phyloP scores from a whole-genome alignment of 768 basidiomycete species.

The Cystobasidium ongulense region DNA sequence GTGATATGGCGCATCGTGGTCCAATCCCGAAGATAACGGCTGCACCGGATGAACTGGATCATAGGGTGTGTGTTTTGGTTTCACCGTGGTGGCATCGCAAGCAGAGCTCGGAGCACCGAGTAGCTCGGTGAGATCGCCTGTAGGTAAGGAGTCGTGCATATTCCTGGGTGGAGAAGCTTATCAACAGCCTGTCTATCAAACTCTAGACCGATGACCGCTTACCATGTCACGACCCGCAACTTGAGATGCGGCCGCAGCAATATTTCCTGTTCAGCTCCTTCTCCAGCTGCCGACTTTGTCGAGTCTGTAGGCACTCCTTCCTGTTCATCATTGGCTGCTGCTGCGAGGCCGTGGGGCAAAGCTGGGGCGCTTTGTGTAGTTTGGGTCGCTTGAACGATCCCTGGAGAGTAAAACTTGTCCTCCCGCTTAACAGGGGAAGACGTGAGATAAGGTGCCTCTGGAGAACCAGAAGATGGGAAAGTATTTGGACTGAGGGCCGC shows the following conservation, averaged over 20 bases:
- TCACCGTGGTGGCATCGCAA: background rate
- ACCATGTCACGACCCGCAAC: constrained; percentile 24
- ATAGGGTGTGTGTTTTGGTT: constrained; percentile 2
- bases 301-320: background rate
- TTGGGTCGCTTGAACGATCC: background rate
- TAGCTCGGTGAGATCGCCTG: constrained; percentile 40
- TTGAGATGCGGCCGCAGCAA: constrained; percentile 25
- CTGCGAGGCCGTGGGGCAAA: background rate
- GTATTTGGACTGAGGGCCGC: background rate
- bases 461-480: background rate
- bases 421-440: background rate
- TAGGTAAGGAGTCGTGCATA: constrained; percentile 39
- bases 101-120: constrained; percentile 33
- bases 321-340: background rate
- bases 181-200: background rate
- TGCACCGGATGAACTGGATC: constrained; percentile 24
- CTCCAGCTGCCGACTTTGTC: background rate
- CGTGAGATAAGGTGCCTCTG: background rate
- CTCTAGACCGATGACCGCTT: background rate
- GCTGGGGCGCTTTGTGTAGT: background rate
- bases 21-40: constrained; percentile 25
- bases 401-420: background rate
- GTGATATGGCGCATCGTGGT: constrained; percentile 37
- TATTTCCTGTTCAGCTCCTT: background rate
- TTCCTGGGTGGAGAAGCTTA: constrained; percentile 12